These are phyloP conservation scores for Vanilla planifolia DNA, from an alignment of 106 monocot species.

Conservation along the genomic window DNA sequence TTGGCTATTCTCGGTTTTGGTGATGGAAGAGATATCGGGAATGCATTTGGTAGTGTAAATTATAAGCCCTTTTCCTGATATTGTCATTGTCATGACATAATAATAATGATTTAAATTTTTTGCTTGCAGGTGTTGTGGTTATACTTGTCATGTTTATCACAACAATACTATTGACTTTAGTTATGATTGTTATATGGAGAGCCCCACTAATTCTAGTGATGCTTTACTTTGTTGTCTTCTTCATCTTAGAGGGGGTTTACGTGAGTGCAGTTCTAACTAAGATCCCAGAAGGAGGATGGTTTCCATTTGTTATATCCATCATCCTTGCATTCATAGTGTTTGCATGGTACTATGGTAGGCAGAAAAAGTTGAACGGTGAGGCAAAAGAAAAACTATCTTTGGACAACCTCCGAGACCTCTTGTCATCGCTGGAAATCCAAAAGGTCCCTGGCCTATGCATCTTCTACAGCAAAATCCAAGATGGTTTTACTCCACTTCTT, in stretches of 20 bases:
- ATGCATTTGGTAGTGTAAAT: slow-evolving; percentile 59
- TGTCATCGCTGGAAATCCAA: slow-evolving; percentile 25
- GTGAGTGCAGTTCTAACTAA: slow-evolving; percentile 58
- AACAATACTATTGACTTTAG: slow-evolving; percentile 63
- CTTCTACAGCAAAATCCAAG: slow-evolving; percentile 69
- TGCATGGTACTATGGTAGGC: slow-evolving; percentile 69
- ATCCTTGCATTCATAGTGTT: slow-evolving; percentile 65
- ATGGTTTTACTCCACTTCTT: slow-evolving; percentile 55
- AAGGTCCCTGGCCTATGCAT: slow-evolving; percentile 67
- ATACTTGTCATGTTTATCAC: slow-evolving; percentile 92
- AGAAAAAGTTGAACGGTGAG: slow-evolving; percentile 55
- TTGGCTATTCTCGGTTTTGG: slow-evolving; percentile 53
- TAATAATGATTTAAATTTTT: background rate
- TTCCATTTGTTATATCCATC: slow-evolving; percentile 63
- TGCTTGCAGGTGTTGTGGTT: slow-evolving; percentile 66
- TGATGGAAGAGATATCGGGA: slow-evolving; percentile 68
- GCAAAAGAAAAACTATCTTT: slow-evolving; percentile 35
- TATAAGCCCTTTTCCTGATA: too few relatives aligned
- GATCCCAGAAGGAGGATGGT: slow-evolving; percentile 66
- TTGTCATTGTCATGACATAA: background rate
- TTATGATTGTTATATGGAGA: slow-evolving; percentile 76
- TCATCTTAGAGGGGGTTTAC: slow-evolving; percentile 55
- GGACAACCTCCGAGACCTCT: slow-evolving; percentile 25
- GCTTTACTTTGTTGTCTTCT: slow-evolving; percentile 43
- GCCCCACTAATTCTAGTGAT: slow-evolving; percentile 26